Percentiles rank a stretch among this genome's conserved stretches.
Evolutionary conservation across 106 monocot species (phyloP).

Genomic region (Hemerocallis citrina): DNA sequence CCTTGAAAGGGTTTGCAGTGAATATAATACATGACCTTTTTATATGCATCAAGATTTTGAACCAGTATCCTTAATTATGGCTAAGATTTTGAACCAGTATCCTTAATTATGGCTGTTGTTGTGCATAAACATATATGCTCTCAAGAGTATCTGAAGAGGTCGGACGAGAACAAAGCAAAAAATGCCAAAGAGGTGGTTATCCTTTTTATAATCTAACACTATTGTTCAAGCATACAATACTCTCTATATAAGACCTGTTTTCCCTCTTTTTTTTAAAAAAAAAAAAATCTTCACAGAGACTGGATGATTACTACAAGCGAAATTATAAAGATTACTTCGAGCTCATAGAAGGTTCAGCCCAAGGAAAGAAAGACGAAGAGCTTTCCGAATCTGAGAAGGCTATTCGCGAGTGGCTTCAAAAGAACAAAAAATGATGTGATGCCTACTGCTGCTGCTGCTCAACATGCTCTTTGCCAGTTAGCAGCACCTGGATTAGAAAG

Average conservation of each 20-base stretch:
- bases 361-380: constrained; percentile 48
- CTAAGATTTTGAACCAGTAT: too few species aligned
- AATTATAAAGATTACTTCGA: constrained; percentile 95
- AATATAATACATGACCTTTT: not conserved
- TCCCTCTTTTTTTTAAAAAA: not conserved
- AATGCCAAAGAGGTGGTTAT: constrained; percentile 77
- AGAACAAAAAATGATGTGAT: constrained; percentile 33
- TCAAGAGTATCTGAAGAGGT: constrained; percentile 77
- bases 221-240: not conserved
- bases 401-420: constrained; percentile 70
- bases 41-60: not conserved
- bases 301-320: constrained; percentile 68
- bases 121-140: not conserved
- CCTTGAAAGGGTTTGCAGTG: not conserved
- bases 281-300: too few species aligned
- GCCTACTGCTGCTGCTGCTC: not conserved
- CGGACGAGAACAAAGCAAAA: constrained; percentile 70
- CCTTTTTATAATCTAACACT: not conserved
- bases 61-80: too few species aligned
- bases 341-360: constrained; percentile 52
- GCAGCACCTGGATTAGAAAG: too few species aligned
- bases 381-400: constrained; percentile 75
- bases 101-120: too few species aligned
- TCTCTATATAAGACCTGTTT: too few species aligned
- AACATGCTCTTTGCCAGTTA: too few species aligned